Base-by-base conservation (phyloP, 768 basidiomycete species). In the Paxillus involutus region DNA sequence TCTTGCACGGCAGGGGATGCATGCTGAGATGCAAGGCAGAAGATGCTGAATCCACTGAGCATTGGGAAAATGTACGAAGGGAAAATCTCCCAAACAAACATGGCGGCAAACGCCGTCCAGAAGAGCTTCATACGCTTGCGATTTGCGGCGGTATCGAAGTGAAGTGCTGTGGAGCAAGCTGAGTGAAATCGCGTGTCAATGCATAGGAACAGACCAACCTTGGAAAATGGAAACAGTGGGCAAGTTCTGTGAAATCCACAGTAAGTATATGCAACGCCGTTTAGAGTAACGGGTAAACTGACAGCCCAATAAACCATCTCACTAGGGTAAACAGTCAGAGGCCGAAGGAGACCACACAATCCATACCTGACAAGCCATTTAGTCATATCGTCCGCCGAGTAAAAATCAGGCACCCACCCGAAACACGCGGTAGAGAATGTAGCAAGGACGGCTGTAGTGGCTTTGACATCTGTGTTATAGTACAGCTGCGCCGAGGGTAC, bases 361-460 rank as follows among this genome's bases (percentile, higher is more conserved):
- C 83, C 83, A 57, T 84, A 85, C 16, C 83, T 83, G 42, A 36
- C 58, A n/a, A 53, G 36, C 26, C 44, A 40, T 41, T 47, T 13
- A 21, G 30, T 47, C 44, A 24, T 21, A 19, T 35, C 43, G 46
- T 47, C 9, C 3, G 6, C 40, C 32, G 14, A 19, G 35, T 44
- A 45, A 16, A 26, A 35, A 3, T 6, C 4, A 47, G 37, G 3
- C 19, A 56, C 75, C 50, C 57, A 83, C 77, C 82, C 83, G 65
- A 86, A 85, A 62, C 81, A 82, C 4, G 80, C 81, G 0, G 83
- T 83, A 2, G 83, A 85, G 66, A 85, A 85, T 0, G 82, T 85
- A 0, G 82, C 80, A 9, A 87, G 75, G 30, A 85, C 70, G 7
- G 83, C 83, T 3, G 82, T 83, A 0, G 77, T 73, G 1, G 81